Evolutionary conservation across 169 alveolate species (phyloP), one percentile per base, ranked within the genome.

Genomic region (Plasmodium malariae): DNA sequence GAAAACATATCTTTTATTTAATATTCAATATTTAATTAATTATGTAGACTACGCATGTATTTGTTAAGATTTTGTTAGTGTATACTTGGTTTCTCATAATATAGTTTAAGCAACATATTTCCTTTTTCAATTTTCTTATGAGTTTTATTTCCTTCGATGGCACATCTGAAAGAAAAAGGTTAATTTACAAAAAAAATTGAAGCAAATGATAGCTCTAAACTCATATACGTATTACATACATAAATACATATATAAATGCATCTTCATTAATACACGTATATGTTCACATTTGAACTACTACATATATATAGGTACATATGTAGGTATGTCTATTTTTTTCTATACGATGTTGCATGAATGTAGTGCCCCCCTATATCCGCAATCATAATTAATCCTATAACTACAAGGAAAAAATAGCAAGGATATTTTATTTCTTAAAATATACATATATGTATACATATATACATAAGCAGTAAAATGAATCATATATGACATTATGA

Each of bases 351-450:
- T 43, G 92, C 36, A 45, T 86, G 92, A 60, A 86, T 32, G 45
- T 86, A 86, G 37, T 86, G 92, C 17, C 92, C 92, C 36, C 71
- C 92, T 45, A 86, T 86, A 40, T 86, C 92, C n/a, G 92, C 92
- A 70, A 86, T 86, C 92, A 86, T 86, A 49, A 86, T 40, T 59
- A 86, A 37, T 69, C 92, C 92, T 49, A 86, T 55, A 49, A 54
- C 92, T 86, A 17, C 2, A 62, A 21, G 43, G 55, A 32, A 60
- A 45, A 54, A 69, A 40, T 26, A 32, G 34, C 34, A 73, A 70
- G 57, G 36, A 69, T 17, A 63, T 32, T 7, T 7, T 21, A 63
- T 63, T 43, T 32, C 12, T 62, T 17, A 11, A 48, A 7, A n/a
- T 37, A 36, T 67, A 11, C 74, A 36, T 51, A 19, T n/a, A n/a